Percentiles rank a stretch among this genome's conserved stretches.
Conservation (phyloP, 2,329 filamentous ascomycete species). For the Fusarium sp. region DNA sequence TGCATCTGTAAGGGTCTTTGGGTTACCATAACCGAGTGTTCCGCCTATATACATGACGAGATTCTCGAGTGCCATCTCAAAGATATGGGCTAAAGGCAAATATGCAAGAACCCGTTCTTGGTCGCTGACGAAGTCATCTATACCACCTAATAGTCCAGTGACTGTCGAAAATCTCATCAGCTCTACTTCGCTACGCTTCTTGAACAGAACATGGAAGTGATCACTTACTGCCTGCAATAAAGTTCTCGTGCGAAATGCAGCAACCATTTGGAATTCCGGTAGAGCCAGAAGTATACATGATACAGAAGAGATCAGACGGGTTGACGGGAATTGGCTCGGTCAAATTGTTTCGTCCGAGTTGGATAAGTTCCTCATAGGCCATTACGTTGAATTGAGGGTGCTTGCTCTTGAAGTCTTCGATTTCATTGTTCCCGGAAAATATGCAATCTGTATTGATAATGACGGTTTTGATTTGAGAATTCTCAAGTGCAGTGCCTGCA, state of each 20-base stretch:
- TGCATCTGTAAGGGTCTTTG: constrained; percentile 86
- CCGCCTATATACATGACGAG: constrained; percentile 87
- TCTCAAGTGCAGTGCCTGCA: constrained; percentile 48
- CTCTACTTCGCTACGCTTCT: constrained; percentile 47
- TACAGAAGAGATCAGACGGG: constrained; percentile 82
- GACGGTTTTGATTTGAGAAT: constrained; percentile 67
- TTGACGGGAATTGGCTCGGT: constrained; percentile 76
- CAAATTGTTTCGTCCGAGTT: constrained; percentile 72
- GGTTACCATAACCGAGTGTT: constrained; percentile 91
- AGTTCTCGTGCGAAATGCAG: constrained; percentile 79
- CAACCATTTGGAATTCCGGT: constrained; percentile 92
- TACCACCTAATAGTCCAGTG: constrained; percentile 80
- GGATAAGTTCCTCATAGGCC: constrained; percentile 63
- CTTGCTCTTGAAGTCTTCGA: constrained; percentile 64
- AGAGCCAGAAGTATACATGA: constrained; percentile 88
- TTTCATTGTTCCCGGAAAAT: constrained; percentile 59
- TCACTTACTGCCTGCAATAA: constrained; percentile 73
- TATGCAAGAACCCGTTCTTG: constrained; percentile 87
- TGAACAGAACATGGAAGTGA: no score
- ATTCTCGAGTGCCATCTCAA: constrained; percentile 97
- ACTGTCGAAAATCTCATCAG: constrained; percentile 54
- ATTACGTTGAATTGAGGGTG: constrained; percentile 63
- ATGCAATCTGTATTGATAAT: constrained; percentile 69
- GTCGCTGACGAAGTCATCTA: constrained; percentile 80
- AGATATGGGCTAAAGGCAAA: constrained; percentile 92